Conservation (phyloP, 805 yeast genomes). For the Spathaspora boniae region DNA sequence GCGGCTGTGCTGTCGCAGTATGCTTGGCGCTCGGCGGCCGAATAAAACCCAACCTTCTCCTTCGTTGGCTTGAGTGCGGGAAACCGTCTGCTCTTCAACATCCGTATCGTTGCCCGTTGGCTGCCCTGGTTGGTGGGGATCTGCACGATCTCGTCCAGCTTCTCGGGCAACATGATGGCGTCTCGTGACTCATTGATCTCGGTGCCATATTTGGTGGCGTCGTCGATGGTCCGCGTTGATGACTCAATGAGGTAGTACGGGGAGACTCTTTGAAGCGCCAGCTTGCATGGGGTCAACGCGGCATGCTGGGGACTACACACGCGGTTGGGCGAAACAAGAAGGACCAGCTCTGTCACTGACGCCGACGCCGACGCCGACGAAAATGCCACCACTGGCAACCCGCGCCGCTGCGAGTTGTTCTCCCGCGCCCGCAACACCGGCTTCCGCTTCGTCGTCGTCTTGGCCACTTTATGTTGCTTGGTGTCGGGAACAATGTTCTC, state of each 20-base stretch:
- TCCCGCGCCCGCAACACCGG: too few species aligned
- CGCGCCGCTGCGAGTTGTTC: too few species aligned
- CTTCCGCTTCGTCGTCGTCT: too few species aligned
- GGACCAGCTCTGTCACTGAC: too few species aligned
- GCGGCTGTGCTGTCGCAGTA: too few species aligned
- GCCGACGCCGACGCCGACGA: too few species aligned
- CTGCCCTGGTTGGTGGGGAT: constrained; percentile 44
- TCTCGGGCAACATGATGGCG: constrained; percentile 61
- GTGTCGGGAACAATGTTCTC: too few species aligned
- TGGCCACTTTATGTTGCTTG: too few species aligned
- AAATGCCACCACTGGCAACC: too few species aligned
- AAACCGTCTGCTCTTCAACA: constrained; percentile 13
- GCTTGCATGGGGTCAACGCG: constrained; percentile 22
- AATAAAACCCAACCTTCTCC: too few species aligned
- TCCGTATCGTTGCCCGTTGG: constrained; percentile 42
- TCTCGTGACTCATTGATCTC: constrained; percentile 60
- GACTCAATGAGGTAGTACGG: constrained; percentile 56
- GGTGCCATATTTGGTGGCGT: constrained; percentile 68
- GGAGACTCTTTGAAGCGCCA: constrained; percentile 24
- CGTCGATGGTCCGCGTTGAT: constrained; percentile 55
- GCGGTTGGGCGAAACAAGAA: constrained; percentile 37
- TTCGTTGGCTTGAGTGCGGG: too few species aligned
- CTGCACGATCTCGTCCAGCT: constrained; percentile 53
- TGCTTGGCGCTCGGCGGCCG: too few species aligned
- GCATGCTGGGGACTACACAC: constrained; percentile 41